These are phyloP conservation scores for Pseudognaphalium luteoalbum DNA, from an alignment of 129 eudicot species.

Conservation along the genomic window DNA sequence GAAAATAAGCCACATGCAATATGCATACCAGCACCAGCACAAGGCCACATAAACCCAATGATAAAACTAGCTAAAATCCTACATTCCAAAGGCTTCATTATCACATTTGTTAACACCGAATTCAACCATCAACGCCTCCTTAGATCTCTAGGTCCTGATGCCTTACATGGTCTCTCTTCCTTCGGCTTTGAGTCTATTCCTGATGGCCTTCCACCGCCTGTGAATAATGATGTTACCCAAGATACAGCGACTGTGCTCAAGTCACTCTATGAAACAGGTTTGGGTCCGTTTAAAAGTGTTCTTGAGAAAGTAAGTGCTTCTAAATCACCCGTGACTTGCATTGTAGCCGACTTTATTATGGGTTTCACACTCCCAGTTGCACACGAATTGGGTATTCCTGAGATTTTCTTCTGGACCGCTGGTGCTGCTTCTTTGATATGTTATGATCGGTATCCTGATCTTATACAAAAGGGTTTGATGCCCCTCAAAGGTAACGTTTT, in stretches of 20 bases:
- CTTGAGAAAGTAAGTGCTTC: constrained; percentile 26
- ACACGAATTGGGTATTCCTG: constrained; percentile 29
- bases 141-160: constrained; percentile 26
- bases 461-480: constrained; percentile 35
- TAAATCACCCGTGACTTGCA: constrained; percentile 39
- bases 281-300: constrained; percentile 34
- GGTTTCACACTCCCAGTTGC: constrained; percentile 32
- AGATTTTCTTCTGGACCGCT: constrained; percentile 33
- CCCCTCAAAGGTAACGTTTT: constrained; percentile 38
- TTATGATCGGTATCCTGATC: constrained; percentile 27
- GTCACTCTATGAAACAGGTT: constrained; percentile 25
- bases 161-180: constrained; percentile 29
- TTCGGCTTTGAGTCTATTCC: constrained; percentile 45
- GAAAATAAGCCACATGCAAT: constrained; percentile 31
- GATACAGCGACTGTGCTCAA: not conserved
- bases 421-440: constrained; percentile 32
- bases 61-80: constrained; percentile 48
- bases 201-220: constrained; percentile 43
- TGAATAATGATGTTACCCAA: constrained; percentile 38
- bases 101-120: constrained; percentile 34
- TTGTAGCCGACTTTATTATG: constrained; percentile 41
- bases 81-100: constrained; percentile 36
- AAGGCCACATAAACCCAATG: constrained; percentile 51
- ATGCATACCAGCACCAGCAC: constrained; percentile 32
- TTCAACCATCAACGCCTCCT: constrained; percentile 39